Base-by-base conservation (phyloP, 768 basidiomycete species). In the Polyporus arcularius region DNA sequence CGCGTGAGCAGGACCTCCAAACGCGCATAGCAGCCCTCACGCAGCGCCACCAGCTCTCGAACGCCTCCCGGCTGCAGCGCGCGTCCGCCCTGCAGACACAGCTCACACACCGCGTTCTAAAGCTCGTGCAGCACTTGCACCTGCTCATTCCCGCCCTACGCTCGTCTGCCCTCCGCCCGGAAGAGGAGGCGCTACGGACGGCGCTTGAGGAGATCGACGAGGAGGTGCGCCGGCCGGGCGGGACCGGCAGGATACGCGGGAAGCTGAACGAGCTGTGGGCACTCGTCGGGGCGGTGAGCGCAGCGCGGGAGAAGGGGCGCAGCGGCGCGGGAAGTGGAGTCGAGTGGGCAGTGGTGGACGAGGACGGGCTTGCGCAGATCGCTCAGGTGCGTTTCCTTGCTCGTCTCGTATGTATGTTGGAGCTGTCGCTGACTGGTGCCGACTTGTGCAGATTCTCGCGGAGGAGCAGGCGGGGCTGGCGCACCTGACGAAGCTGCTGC, bases 241-340 rank as follows among this genome's bases (percentile, higher is more conserved):
- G 76, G 11, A 73, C 78, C 69, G 84, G 88, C 53, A 74, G 88
- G 68, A 78, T 89, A 74, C 81, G 84, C 38, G 86, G 86, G 46
- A 90, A 89, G 68, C 70, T 92, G 68, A 91, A 90, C 64, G 93
- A 94, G 69, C 75, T 95, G 30, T 95, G 93, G 93, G 91, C 90
- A 15, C 76, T 91, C 14, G 81, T 94, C 9, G 91, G 91, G 4
- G 85, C 89, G 47, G 77, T 94, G 16, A 82, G 82, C 55, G 82
- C 81, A 8, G 80, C 84, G 30, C 75, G 80, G 65, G 85, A 88
- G 67, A 73, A 79, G 43, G 80, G 78, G 49, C 72, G 76, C 21
- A 26, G 21, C 21, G 21, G 21, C 60, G 79, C 80, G 62, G 80
- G 79, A 15, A 79, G 78, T 1, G 72, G 70, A 30, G 79, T 81